Percentiles rank a stretch among this genome's conserved stretches.
phyloP scores from a whole-genome alignment of 306 rosid genomes.

The Abrus pulchellus region DNA sequence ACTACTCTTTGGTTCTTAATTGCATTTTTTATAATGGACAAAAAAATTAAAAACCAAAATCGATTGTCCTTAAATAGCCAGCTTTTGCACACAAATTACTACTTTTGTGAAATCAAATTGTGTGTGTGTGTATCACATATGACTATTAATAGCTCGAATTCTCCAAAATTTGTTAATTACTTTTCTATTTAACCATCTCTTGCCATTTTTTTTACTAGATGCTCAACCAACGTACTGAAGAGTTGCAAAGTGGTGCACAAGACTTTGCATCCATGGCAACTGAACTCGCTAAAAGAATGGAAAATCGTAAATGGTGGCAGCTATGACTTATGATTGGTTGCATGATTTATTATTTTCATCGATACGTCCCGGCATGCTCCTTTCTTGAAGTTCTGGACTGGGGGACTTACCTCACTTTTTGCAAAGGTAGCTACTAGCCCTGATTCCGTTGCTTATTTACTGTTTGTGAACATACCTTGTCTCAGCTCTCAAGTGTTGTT shows the following conservation, averaged over 20 bases:
- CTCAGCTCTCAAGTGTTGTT: background rate
- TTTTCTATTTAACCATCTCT: conserved; percentile 40
- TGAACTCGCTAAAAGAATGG: conserved; percentile 82
- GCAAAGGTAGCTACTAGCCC: conserved; percentile 12
- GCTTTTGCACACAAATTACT: background rate
- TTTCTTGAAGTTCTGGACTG: conserved; percentile 12
- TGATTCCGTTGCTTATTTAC: conserved; percentile 31
- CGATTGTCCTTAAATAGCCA: background rate
- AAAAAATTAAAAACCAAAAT: background rate
- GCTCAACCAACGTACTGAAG: conserved; percentile 71
- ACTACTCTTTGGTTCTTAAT: background rate
- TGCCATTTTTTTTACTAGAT: conserved; percentile 53
- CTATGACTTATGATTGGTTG: conserved; percentile 59
- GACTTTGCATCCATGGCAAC: conserved; percentile 85
- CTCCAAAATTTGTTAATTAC: conserved; percentile 25
- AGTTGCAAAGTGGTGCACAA: conserved; percentile 77
- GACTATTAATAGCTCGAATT: conserved; percentile 5
- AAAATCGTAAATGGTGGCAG: conserved; percentile 97
- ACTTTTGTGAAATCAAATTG: background rate
- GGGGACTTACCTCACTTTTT: conserved; percentile 33
- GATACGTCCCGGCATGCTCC: background rate
- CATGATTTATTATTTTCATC: conserved; percentile 28
- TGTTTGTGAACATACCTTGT: background rate
- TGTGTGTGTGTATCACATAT: too few species aligned
- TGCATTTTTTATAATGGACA: background rate